Evolutionary conservation across 176 grass and related monocot genomes (phyloP).

Genomic region (Triticum timopheevii): DNA sequence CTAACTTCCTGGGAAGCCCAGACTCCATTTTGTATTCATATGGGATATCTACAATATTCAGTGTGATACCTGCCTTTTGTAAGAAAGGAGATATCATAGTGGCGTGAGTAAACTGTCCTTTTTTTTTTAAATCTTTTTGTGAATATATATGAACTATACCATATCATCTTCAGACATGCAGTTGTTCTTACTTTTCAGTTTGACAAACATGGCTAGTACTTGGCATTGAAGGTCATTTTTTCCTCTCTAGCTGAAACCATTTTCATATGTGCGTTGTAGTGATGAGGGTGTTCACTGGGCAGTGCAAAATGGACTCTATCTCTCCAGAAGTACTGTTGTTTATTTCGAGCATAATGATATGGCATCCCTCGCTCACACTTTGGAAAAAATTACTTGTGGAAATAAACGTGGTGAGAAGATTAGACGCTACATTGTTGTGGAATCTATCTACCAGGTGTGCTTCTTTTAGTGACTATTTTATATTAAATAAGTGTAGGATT

Average conservation of each 20-base stretch:
- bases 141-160: not conserved
- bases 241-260: not conserved
- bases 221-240: constrained; percentile 3
- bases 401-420: constrained; percentile 80
- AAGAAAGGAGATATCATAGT: constrained; percentile 97
- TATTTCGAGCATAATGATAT: constrained; percentile 99
- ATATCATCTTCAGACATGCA: not conserved
- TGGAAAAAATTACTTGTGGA: constrained; percentile 76
- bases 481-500: not conserved
- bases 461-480: not conserved
- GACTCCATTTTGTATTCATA: constrained; percentile 94
- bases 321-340: constrained; percentile 88
- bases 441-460: constrained; percentile 85
- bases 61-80: constrained; percentile 94
- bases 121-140: not conserved
- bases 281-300: constrained; percentile 95
- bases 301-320: constrained; percentile 86
- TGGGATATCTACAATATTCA: constrained; percentile 95
- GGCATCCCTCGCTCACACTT: constrained; percentile 66
- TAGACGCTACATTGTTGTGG: constrained; percentile 89
- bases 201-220: not conserved
- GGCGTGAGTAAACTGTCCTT: constrained; percentile 66
- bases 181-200: not conserved
- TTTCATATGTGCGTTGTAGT: constrained; percentile 45
- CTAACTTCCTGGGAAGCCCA: constrained; percentile 76